phyloP scores from a whole-genome alignment of 495 filamentous ascomycete species.

The Hypoxylon fuscum region DNA sequence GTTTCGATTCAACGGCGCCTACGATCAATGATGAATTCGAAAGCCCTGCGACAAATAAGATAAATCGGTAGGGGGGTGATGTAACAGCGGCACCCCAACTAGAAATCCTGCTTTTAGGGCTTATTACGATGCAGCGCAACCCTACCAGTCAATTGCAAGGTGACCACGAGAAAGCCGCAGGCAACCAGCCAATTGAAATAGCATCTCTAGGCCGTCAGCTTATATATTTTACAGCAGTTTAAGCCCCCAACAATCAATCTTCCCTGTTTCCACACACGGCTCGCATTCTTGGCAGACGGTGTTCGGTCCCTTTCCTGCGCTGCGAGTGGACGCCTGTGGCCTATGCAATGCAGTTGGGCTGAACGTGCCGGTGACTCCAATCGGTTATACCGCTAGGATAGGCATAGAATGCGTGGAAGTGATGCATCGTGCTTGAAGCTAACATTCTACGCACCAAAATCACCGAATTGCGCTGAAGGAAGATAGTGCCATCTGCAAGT shows the following conservation, averaged over 20 bases:
- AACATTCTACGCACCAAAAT: too few species aligned
- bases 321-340: not conserved
- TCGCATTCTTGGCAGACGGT: not conserved
- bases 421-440: not conserved
- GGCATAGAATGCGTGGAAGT: not conserved
- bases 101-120: slow-evolving; percentile 5
- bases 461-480: too few species aligned
- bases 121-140: slow-evolving; percentile 6
- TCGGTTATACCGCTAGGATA: not conserved
- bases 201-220: not conserved
- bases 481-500: too few species aligned
- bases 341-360: not conserved
- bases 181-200: not conserved
- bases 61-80: too few species aligned
- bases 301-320: not conserved
- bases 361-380: not conserved
- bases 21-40: too few species aligned
- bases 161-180: not conserved
- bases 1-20: too few species aligned
- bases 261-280: not conserved
- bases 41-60: too few species aligned
- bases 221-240: not conserved
- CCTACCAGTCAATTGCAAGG: not conserved
- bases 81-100: too few species aligned
- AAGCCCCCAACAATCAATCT: not conserved